Evolutionary conservation across 2,329 filamentous ascomycete species (phyloP).

Genomic region (Blastomyces silverae): DNA sequence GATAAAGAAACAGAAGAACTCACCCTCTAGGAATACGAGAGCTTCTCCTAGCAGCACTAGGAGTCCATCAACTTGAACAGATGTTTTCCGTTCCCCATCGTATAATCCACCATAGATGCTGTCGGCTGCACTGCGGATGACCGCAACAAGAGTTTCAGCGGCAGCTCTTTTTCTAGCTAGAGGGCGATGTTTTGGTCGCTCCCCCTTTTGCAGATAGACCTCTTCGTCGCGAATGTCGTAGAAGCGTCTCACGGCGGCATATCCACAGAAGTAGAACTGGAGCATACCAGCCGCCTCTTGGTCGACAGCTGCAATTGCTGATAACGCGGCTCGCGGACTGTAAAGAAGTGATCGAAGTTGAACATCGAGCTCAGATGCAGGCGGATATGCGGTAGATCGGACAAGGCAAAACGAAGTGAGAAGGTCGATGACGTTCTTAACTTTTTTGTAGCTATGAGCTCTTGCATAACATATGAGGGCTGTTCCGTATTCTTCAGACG

Average conservation of each 20-base stretch:
- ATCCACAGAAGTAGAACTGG: conserved; percentile 80
- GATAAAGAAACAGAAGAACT: conserved; percentile 23
- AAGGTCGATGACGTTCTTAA: conserved; percentile 77
- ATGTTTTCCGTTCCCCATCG: conserved; percentile 70
- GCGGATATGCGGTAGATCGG: conserved; percentile 73
- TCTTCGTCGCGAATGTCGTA: conserved; percentile 78
- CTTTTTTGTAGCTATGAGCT: conserved; percentile 68
- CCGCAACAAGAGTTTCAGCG: conserved; percentile 67
- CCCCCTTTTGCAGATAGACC: conserved; percentile 34
- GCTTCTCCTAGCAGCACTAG: conserved; percentile 77
- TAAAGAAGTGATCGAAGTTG: conserved; percentile 63
- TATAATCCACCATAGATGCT: conserved; percentile 87
- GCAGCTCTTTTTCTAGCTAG: conserved; percentile 61
- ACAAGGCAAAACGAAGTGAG: conserved; percentile 82
- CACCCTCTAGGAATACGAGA: conserved; percentile 64
- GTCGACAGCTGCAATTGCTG: conserved; percentile 65
- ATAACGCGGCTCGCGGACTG: conserved; percentile 64
- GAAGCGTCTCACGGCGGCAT: conserved; percentile 82
- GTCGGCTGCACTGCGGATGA: conserved; percentile 78
- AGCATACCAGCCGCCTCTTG: conserved; percentile 75
- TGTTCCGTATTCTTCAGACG: conserved; percentile 72
- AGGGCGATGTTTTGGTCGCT: conserved; percentile 45
- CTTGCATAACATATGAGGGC: conserved; percentile 87
- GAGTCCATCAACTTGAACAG: conserved; percentile 82
- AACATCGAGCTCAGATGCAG: conserved; percentile 63